A percentile compares a stretch with the other conserved stretches of the same genome.
Evolutionary conservation across 352 stramenopile species (phyloP).

Genomic region (Ophiocytium majus): DNA sequence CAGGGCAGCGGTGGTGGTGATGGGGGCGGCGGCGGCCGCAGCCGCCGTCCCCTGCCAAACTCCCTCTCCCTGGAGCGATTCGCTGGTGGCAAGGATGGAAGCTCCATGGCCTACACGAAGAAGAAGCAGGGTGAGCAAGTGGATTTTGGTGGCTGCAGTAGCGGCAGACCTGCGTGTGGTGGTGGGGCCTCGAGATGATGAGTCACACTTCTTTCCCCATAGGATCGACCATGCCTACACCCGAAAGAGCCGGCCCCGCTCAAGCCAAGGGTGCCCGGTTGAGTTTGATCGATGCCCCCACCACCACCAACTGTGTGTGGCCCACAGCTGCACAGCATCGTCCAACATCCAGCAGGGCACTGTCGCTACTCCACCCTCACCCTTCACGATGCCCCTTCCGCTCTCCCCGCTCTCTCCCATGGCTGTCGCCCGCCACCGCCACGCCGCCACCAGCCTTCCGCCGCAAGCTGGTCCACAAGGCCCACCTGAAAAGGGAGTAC

Average conservation of each 20-base stretch:
- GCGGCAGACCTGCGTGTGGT: not conserved
- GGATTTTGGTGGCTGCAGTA: no score
- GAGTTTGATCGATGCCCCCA: conserved; percentile 27
- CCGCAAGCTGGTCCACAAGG: conserved; percentile 52
- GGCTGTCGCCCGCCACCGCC: not conserved
- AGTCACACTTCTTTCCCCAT: conserved; percentile 24
- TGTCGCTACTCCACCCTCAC: no score
- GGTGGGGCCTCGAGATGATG: conserved; percentile 20
- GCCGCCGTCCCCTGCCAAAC: conserved; percentile 18
- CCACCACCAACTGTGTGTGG: not conserved
- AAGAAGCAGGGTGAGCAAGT: conserved; percentile 49
- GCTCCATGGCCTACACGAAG: conserved; percentile 44
- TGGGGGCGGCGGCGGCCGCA: no score
- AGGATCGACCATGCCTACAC: conserved; percentile 5
- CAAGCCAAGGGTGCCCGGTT: conserved; percentile 26
- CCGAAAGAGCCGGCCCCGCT: conserved; percentile 23
- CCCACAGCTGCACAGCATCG: not conserved
- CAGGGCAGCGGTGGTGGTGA: no score
- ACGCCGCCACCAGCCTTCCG: conserved; percentile 30
- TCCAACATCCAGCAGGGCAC: no score
- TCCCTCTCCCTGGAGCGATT: conserved; percentile 39
- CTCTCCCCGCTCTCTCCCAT: not conserved
- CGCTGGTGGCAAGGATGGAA: conserved; percentile 45
- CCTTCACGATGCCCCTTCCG: no score
- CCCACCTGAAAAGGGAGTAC: conserved; percentile 51